These are phyloP conservation scores for Crithidia brevicula DNA, from an alignment of 208 protist species.

Conservation along the genomic window DNA sequence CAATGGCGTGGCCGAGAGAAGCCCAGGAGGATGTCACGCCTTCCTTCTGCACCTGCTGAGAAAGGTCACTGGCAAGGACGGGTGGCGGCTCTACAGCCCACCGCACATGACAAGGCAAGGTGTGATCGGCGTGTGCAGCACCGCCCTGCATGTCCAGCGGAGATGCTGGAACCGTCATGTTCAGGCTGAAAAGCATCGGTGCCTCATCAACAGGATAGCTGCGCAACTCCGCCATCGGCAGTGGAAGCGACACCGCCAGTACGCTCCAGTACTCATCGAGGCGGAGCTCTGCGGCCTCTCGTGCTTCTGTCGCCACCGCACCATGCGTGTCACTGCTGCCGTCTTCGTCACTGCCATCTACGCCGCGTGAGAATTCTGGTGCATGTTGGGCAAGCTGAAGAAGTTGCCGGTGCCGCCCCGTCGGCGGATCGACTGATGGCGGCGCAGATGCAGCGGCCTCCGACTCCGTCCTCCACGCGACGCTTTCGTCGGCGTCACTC, in stretches of 20 bases:
- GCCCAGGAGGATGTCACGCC: conserved; percentile 4
- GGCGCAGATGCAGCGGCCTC: not conserved
- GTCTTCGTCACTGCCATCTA: not conserved
- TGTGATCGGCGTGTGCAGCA: not conserved
- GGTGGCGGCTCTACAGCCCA: conserved; percentile 27
- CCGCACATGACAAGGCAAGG: conserved; percentile 18
- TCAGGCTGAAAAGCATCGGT: not conserved
- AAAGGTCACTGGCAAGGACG: not conserved
- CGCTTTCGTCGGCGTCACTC: not conserved
- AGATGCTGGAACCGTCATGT: not conserved
- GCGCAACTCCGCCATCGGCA: conserved; percentile 18
- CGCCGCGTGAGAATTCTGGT: too few species aligned
- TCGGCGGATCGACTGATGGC: not conserved
- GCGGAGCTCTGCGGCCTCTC: not conserved
- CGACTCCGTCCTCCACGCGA: conserved; percentile 9
- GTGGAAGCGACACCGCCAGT: conserved; percentile 17
- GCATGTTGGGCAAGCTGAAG: not conserved
- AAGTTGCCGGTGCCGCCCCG: not conserved
- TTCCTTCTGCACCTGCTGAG: not conserved
- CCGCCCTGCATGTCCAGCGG: not conserved
- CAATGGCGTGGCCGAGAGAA: conserved; percentile 11
- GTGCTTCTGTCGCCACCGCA: not conserved
- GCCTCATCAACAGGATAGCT: not conserved
- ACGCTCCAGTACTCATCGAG: conserved; percentile 30
- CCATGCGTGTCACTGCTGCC: not conserved